These are phyloP conservation scores for Toxicodendron radicans DNA, from an alignment of 345 rosid species.

Conservation along the genomic window DNA sequence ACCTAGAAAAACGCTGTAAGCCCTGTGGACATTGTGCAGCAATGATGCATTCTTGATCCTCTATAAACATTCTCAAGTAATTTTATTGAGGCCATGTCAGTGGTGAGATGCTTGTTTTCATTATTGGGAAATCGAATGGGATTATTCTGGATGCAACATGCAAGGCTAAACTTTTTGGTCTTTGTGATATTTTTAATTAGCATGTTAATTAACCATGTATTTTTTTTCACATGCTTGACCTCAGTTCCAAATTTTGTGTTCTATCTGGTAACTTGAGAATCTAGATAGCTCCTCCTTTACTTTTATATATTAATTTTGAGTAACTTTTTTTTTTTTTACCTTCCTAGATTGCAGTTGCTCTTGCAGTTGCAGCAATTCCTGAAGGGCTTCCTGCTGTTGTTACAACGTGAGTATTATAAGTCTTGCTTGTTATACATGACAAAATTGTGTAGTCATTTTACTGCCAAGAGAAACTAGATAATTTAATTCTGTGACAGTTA, in stretches of 20 bases:
- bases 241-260: not conserved
- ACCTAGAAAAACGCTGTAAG: not conserved
- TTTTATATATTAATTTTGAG: constrained; percentile 3
- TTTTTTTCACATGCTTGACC: not conserved
- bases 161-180: not conserved
- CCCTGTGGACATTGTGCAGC: not conserved
- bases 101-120: not conserved
- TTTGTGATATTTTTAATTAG: not conserved
- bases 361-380: constrained; percentile 99
- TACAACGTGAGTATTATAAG: constrained; percentile 74
- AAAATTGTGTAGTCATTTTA: not conserved
- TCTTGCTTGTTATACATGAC: constrained; percentile 5
- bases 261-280: not conserved
- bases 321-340: constrained; percentile 31
- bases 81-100: not conserved
- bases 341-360: constrained; percentile 97
- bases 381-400: constrained; percentile 99
- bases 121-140: not conserved
- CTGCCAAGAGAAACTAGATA: not conserved
- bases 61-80: constrained; percentile 9
- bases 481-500: not conserved
- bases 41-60: not conserved
- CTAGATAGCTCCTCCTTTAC: not conserved
- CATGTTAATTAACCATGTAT: not conserved
- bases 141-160: not conserved